Conservation (phyloP, 176 grass and related monocot species). For the barley (Hordeum vulgare) region MorexV3_pseudomolecules_assembly NC_058524.1:67277596-67278095, state of each 20-base stretch:
- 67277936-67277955: constrained; percentile 57
- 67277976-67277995: constrained; percentile 58
- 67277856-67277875: constrained; percentile 79
- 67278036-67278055: constrained; percentile 79
- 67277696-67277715: constrained; percentile 36
- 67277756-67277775: constrained; percentile 59
- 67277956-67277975: constrained; percentile 65
- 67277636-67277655: constrained; percentile 61
- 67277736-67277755: constrained; percentile 79
- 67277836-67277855: constrained; percentile 63
- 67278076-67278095: constrained; percentile 68
- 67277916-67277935: constrained; percentile 50
- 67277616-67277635: constrained; percentile 77
- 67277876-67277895: constrained; percentile 69
- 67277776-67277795: constrained; percentile 67
- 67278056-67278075: constrained; percentile 79
- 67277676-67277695: constrained; percentile 35
- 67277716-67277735: constrained; percentile 68
- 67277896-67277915: constrained; percentile 48
- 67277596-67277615: constrained; percentile 81
- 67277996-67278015: constrained; percentile 82
- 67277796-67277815: constrained; percentile 52
- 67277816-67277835: constrained; percentile 59
- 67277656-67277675: constrained; percentile 49
- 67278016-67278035: constrained; percentile 71